Evolutionary conservation across 1,139 yeast species (phyloP).

Genomic region (Candida neerlandica): DNA sequence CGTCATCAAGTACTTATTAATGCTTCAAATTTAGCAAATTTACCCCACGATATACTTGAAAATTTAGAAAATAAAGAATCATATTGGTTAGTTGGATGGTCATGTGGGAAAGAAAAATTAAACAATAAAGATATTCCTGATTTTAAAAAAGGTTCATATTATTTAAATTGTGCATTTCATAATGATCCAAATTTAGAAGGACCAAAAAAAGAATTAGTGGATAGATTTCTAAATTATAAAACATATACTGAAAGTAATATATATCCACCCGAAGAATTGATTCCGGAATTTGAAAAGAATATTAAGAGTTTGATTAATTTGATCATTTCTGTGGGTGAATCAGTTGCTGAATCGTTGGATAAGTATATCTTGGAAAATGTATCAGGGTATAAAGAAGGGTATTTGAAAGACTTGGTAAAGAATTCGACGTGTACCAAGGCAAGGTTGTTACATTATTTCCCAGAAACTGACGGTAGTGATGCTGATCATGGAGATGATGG

Average conservation of each 20-base stretch:
- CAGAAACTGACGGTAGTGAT: constrained; percentile 20
- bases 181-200: constrained; percentile 47
- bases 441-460: constrained; percentile 57
- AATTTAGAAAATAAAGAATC: constrained; percentile 50
- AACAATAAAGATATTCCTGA: constrained; percentile 46
- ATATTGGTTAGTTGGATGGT: constrained; percentile 64
- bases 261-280: constrained; percentile 47
- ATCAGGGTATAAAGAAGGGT: constrained; percentile 34
- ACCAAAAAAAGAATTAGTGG: constrained; percentile 36
- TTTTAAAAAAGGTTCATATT: constrained; percentile 58
- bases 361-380: constrained; percentile 34
- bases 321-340: constrained; percentile 52
- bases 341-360: constrained; percentile 59
- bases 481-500: constrained; percentile 24
- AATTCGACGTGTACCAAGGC: constrained; percentile 62
- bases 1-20: constrained; percentile 46
- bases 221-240: constrained; percentile 34
- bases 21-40: constrained; percentile 49
- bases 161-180: constrained; percentile 62
- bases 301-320: constrained; percentile 43
- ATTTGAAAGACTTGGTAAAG: constrained; percentile 48
- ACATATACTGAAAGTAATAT: constrained; percentile 53
- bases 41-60: constrained; percentile 36
- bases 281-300: constrained; percentile 35
- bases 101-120: constrained; percentile 60